A percentile compares a stretch with the other conserved stretches of the same genome.
Conservation (phyloP, 2,329 filamentous ascomycete species). For the Orbilia oligospora region DNA sequence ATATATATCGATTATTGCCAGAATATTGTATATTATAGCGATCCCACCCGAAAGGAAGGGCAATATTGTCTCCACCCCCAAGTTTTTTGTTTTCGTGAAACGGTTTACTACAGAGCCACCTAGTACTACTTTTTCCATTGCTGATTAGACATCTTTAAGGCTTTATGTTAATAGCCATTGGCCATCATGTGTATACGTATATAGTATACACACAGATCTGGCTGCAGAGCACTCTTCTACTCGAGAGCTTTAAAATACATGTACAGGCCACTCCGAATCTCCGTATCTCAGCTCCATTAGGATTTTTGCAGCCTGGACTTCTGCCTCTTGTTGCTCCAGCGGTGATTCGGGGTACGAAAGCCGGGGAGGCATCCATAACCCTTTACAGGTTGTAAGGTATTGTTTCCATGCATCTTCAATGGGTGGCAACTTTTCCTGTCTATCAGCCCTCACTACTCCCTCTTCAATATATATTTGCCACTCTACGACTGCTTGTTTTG, state of each 20-base stretch:
- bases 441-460: constrained; percentile 24
- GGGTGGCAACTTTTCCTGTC: constrained; percentile 40
- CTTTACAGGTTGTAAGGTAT: constrained; percentile 38
- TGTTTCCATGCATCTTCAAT: constrained; percentile 41
- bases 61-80: too few relatives aligned
- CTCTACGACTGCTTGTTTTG: constrained; percentile 61
- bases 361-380: constrained; percentile 36
- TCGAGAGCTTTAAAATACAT: neutral
- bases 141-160: too few relatives aligned
- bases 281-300: constrained; percentile 53
- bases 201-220: too few relatives aligned
- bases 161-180: too few relatives aligned
- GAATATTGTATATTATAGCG: too few relatives aligned
- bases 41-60: too few relatives aligned
- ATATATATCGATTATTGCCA: too few relatives aligned
- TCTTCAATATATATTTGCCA: constrained; percentile 57
- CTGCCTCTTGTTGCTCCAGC: neutral
- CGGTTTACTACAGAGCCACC: too few relatives aligned
- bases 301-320: constrained; percentile 47
- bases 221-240: too few relatives aligned
- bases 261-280: constrained; percentile 11
- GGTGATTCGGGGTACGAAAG: constrained; percentile 41
- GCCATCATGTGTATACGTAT: too few relatives aligned
- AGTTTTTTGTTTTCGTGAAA: too few relatives aligned
- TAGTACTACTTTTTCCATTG: too few relatives aligned